Percentiles rank a stretch among this genome's conserved stretches.
These are phyloP conservation scores for Heliamphora exappendiculata DNA, from an alignment of 148 eudicot genomes.

Conservation along the genomic window DNA sequence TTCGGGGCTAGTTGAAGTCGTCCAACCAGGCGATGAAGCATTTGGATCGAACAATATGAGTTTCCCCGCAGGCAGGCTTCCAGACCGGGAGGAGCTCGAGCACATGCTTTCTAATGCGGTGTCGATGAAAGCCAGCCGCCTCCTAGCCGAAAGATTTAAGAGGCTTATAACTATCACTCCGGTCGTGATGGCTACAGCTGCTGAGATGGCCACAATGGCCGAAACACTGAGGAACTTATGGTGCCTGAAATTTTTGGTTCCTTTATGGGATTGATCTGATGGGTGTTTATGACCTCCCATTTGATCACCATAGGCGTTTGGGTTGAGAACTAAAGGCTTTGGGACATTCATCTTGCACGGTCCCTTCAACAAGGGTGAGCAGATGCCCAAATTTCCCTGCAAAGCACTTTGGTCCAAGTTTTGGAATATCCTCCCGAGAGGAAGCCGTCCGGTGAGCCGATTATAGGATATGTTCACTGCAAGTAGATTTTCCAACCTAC, in stretches of 20 bases:
- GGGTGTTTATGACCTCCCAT: conserved; percentile 29
- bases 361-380: conserved; percentile 80
- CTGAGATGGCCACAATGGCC: conserved; percentile 70
- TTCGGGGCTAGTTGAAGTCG: conserved; percentile 36
- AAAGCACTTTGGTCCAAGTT: conserved; percentile 62
- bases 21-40: conserved; percentile 47
- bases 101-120: conserved; percentile 72
- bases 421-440: conserved; percentile 59
- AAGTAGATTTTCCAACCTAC: conserved; percentile 52
- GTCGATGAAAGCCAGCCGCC: conserved; percentile 49
- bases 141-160: conserved; percentile 64
- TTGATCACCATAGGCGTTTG: conserved; percentile 46
- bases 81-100: conserved; percentile 71
- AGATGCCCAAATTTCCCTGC: conserved; percentile 75
- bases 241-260: conserved; percentile 16
- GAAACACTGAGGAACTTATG: conserved; percentile 75
- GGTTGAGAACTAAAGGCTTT: conserved; percentile 88
- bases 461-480: conserved; percentile 82
- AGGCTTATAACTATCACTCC: conserved; percentile 68
- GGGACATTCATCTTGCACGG: conserved; percentile 81
- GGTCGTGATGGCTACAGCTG: conserved; percentile 50
- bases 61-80: conserved; percentile 51
- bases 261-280: no score
- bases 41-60: conserved; percentile 65
- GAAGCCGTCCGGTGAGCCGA: conserved; percentile 76